These are phyloP conservation scores for Rhamnella rubrinervis DNA, from an alignment of 331 rosid species.

Conservation along the genomic window DNA sequence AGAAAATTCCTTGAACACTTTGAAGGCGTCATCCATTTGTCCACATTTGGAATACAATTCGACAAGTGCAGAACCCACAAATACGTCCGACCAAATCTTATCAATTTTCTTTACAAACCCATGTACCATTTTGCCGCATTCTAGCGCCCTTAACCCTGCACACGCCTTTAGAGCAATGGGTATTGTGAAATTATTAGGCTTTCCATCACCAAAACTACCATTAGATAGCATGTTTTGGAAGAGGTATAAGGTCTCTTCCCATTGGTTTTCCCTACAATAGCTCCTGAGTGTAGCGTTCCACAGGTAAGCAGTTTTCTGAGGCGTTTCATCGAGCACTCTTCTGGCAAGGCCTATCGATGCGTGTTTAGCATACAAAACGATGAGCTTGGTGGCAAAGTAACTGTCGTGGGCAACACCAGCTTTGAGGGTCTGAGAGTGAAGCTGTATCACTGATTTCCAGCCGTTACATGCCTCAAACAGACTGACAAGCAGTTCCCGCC, in stretches of 20 bases:
- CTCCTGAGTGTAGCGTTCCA: constrained; percentile 69
- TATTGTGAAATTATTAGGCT: constrained; percentile 56
- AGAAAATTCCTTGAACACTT: constrained; percentile 53
- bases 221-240: constrained; percentile 47
- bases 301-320: constrained; percentile 38
- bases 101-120: constrained; percentile 51
- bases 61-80: constrained; percentile 67
- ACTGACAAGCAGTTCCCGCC: constrained; percentile 40
- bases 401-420: constrained; percentile 49
- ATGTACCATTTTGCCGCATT: constrained; percentile 50
- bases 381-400: constrained; percentile 64
- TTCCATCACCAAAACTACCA: constrained; percentile 29
- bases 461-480: constrained; percentile 43
- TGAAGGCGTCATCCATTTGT: constrained; percentile 49
- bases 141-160: constrained; percentile 40
- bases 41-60: constrained; percentile 69
- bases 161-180: constrained; percentile 66
- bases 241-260: constrained; percentile 46
- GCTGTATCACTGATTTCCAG: constrained; percentile 31
- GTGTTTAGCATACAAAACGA: constrained; percentile 33
- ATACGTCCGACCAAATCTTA: constrained; percentile 48
- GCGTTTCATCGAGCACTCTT: constrained; percentile 64
- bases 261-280: constrained; percentile 40
- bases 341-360: constrained; percentile 46
- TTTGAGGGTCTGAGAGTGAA: constrained; percentile 51